Conservation (phyloP, 2,329 filamentous ascomycete genomes). For the Scedosporium dehoogii region DNA sequence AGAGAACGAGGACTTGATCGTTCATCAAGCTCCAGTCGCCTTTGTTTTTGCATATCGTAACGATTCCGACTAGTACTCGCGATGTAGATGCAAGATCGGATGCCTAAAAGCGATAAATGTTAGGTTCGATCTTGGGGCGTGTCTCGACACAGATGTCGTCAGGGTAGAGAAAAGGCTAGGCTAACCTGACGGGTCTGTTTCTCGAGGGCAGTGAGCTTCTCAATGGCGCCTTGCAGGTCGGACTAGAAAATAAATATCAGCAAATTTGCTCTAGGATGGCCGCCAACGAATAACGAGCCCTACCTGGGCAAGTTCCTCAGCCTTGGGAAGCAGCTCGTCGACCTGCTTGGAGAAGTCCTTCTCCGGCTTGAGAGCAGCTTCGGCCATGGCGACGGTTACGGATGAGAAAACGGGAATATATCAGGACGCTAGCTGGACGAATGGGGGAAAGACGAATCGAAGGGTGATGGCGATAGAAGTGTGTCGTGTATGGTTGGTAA, state of each 20-base stretch:
- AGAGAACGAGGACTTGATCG: conserved; percentile 89
- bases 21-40: conserved; percentile 92
- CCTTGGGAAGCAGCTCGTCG: conserved; percentile 83
- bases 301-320: conserved; percentile 81
- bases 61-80: conserved; percentile 74
- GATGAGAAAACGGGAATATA: not conserved
- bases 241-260: conserved; percentile 31
- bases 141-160: conserved; percentile 11
- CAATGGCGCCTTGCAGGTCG: conserved; percentile 78
- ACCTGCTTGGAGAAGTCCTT: conserved; percentile 98
- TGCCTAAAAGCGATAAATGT: conserved; percentile 44
- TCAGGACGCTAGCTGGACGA: not conserved
- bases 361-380: conserved; percentile 80
- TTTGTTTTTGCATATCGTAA: conserved; percentile 87
- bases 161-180: conserved; percentile 9
- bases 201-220: conserved; percentile 85
- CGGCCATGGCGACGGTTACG: conserved; percentile 51
- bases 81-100: conserved; percentile 95
- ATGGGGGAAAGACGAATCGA: not conserved
- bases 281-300: conserved; percentile 8
- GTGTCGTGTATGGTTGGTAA: not conserved
- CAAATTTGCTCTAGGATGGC: not conserved
- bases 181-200: conserved; percentile 93
- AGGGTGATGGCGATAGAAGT: not conserved
- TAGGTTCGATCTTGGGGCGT: conserved; percentile 12